A percentile compares a stretch with the other conserved stretches of the same genome.
phyloP scores from a whole-genome alignment of 176 grass and related monocot species.

The Elaeis guineensis region DNA sequence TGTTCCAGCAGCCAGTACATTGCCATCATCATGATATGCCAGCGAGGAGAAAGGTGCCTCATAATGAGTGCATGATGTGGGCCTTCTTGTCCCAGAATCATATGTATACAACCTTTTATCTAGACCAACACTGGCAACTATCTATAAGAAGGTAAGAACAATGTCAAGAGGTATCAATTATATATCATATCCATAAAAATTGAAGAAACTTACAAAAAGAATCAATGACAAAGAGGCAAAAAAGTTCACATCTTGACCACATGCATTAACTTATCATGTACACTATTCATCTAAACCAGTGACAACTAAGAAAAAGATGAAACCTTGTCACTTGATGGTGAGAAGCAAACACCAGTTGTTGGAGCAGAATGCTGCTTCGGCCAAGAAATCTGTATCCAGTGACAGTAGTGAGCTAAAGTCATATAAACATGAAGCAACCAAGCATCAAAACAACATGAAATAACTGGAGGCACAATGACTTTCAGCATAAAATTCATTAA shows the following conservation, averaged over 20 bases:
- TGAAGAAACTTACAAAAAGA: no score
- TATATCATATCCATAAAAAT: not conserved
- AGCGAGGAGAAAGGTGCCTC: slow-evolving; percentile 87
- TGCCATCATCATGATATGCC: slow-evolving; percentile 86
- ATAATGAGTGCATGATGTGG: slow-evolving; percentile 60
- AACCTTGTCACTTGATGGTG: slow-evolving; percentile 92
- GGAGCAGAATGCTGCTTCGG: slow-evolving; percentile 98
- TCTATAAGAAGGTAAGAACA: slow-evolving; percentile 38
- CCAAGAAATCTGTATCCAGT: slow-evolving; percentile 65
- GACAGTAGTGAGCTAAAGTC: not conserved
- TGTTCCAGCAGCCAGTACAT: slow-evolving; percentile 83
- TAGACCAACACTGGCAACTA: slow-evolving; percentile 82
- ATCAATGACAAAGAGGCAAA: no score
- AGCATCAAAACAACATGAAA: no score
- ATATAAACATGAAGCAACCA: no score
- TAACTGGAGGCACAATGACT: no score
- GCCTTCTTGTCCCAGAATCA: slow-evolving; percentile 68
- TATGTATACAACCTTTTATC: slow-evolving; percentile 88
- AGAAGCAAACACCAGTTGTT: slow-evolving; percentile 89
- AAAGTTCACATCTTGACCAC: no score
- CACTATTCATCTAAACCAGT: slow-evolving; percentile 18
- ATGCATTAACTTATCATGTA: no score
- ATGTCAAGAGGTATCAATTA: slow-evolving; percentile 9
- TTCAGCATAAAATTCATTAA: no score
- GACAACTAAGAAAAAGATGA: slow-evolving; percentile 14